Base-by-base conservation (phyloP, 768 basidiomycete genomes). In the Lactifluus echinatus region DNA sequence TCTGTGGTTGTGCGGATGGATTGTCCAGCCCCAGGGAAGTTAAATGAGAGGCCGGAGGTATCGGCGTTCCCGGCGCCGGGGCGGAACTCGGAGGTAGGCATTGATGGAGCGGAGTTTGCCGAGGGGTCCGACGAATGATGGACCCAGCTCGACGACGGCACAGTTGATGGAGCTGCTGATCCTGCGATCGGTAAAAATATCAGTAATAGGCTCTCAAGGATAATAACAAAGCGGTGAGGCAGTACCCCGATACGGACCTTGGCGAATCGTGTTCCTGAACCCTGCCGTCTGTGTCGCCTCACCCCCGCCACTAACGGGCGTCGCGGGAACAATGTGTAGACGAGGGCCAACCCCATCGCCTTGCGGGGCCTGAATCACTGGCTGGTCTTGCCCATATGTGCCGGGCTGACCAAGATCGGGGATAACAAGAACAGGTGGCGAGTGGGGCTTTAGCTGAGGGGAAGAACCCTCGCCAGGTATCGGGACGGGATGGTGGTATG, bases 291-390 rank as follows among this genome's bases (percentile, higher is more conserved):
- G 74, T 10, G 72, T 70, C 36, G 72, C 72, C 26, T 72, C 76
- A 34, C 73, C 82, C 21, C 80, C 83, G 43, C 82, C 84, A 58
- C 79, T 80, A 54, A 92, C 76, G 8, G 89, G 89, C 3, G 89
- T 92, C 21, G 89, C 87, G 40, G 89, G 89, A 7, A 90, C 87
- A 60, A 92, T 84, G 66, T 89, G 81, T 59, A 92, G 76, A 50
- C 78, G 79, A 0, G 85, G 87, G 0, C 84, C 82, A 17, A 72
- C 71, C 8, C 71, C 69, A 28, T 73, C 72, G 40, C 79, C 83
- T 3, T 80, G 78, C 2, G 83, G 84, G 12, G 82, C 82, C 50
- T 82, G 82, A 63, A 84, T 84, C 64, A 72, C 76, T 43, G 76
- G 83, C 36, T 67, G 76, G 65, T 56, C n/a, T 69, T 64, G 55